Evolutionary conservation across 495 filamentous ascomycete species (phyloP).

Genomic region (Penicillium alfredii): DNA sequence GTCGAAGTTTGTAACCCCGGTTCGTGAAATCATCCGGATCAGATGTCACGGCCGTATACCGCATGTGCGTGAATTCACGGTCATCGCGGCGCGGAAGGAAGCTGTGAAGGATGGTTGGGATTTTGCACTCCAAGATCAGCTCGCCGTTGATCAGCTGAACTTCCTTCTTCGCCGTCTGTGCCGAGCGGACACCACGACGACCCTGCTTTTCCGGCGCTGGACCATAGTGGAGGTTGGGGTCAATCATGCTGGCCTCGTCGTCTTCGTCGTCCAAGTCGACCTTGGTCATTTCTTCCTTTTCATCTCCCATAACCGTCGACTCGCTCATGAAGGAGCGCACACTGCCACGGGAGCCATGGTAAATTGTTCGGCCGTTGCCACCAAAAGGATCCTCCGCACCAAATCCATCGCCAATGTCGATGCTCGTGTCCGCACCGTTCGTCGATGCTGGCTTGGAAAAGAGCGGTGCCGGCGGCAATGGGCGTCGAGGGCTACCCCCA

Average conservation of each 20-base stretch:
- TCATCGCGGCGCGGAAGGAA: conserved; percentile 90
- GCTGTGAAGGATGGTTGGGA: conserved; percentile 93
- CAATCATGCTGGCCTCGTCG: conserved; percentile 37
- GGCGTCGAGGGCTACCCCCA: conserved; percentile 74
- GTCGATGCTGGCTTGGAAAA: conserved; percentile 51
- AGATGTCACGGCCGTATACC: conserved; percentile 99
- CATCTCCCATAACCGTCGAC: conserved; percentile 57
- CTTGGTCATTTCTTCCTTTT: conserved; percentile 40
- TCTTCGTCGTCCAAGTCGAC: conserved; percentile 39
- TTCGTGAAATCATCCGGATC: conserved; percentile 92
- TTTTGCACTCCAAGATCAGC: conserved; percentile 96
- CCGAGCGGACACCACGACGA: conserved; percentile 74
- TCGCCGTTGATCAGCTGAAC: conserved; percentile 95
- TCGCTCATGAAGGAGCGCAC: conserved; percentile 60
- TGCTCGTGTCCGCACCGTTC: conserved; percentile 33
- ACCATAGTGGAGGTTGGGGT: conserved; percentile 64
- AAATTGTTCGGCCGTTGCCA: conserved; percentile 48
- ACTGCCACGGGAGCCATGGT: conserved; percentile 37
- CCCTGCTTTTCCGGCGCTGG: conserved; percentile 82
- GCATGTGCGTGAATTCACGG: conserved; percentile 97
- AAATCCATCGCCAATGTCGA: conserved; percentile 55
- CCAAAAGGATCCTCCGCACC: conserved; percentile 71
- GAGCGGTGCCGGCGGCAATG: conserved; percentile 88
- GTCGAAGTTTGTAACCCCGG: conserved; percentile 88
- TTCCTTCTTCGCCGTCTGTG: conserved; percentile 89